Base-by-base conservation (phyloP, 257 asterid species). In the Capsicum pubescens region DNA sequence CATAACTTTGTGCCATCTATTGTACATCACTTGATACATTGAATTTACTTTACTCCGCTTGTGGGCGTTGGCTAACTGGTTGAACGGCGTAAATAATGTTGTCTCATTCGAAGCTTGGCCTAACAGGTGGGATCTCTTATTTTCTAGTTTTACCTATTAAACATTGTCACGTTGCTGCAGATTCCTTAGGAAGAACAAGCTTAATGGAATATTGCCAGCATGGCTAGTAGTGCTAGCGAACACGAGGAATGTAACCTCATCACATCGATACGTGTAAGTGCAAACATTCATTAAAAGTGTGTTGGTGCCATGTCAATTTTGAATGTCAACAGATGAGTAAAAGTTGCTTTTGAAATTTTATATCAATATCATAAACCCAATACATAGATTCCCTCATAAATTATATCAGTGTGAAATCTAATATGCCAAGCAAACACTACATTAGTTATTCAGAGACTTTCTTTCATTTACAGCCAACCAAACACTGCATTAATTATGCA, bases 111-210 rank as follows among this genome's bases (percentile, higher is more conserved):
- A 39, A 68, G 77, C 32, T 68, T 4, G 26, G 12, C 54, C 54
- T 68, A 15, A 36, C 54, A 15, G 54, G 77, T 15, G 52, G 46
- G 54, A 39, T 39, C 39, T 3, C 77, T 0, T 14, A 69, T 69
- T 39, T 39, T 69, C 77, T 69, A 69, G 26, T 69, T 39, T 69
- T 39, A 69, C 77, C 32, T 50, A 14, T 39, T 36, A 44, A 17
- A 9, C 57, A 71, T 71, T 44, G 0, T 71, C 57, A 17, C 10
- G 12, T 70, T 79, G 26, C 55, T 71, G 35, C 79, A 85, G 87
- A 59, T 85, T 71, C 46, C 85, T 85, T 14, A 58, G 83, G 58
- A 12, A 56, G 10, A 85, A 85, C 85, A 85, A 85, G 35, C 84
- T 81, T 54, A 82, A 17, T 32, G 58, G 46, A 36, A 12, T 50